These are phyloP conservation scores for Zarea fungicola DNA, from an alignment of 2,329 filamentous ascomycete species.

Conservation along the genomic window DNA sequence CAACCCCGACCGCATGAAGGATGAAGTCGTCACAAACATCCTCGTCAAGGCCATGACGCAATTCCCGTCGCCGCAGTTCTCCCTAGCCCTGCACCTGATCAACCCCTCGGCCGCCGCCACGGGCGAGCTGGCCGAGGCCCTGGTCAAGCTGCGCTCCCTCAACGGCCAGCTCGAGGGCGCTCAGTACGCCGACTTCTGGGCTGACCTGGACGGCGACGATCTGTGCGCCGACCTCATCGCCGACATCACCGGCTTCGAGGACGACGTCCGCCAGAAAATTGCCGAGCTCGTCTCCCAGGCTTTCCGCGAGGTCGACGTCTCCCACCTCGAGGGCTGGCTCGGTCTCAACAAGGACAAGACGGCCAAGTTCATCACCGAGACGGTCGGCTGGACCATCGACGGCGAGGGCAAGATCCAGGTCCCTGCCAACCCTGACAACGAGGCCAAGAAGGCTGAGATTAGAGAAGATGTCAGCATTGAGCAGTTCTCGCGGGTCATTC, in stretches of 20 bases:
- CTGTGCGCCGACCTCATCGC: conserved; percentile 92
- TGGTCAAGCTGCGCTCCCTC: conserved; percentile 78
- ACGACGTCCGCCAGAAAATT: conserved; percentile 84
- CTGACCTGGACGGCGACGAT: conserved; percentile 85
- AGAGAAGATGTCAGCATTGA: conserved; percentile 92
- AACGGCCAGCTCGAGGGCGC: conserved; percentile 85
- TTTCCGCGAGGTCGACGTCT: conserved; percentile 65
- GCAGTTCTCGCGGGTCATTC: conserved; percentile 74
- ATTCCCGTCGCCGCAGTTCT: conserved; percentile 95
- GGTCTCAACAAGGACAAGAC: conserved; percentile 64
- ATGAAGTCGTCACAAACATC: conserved; percentile 97
- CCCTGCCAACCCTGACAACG: conserved; percentile 92
- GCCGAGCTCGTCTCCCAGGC: conserved; percentile 79
- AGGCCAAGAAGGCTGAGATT: conserved; percentile 92
- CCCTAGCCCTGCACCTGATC: conserved; percentile 87
- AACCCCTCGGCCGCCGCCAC: conserved; percentile 65
- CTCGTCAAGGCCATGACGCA: conserved; percentile 96
- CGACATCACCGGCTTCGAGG: conserved; percentile 92
- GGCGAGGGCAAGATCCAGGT: conserved; percentile 62
- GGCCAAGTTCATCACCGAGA: conserved; percentile 74
- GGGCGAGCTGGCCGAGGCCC: conserved; percentile 79
- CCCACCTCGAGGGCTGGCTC: conserved; percentile 69
- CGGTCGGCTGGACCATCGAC: conserved; percentile 81
- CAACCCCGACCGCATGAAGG: conserved; percentile 95
- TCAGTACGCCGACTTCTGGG: conserved; percentile 91